Evolutionary conservation across 2,329 filamentous ascomycete species (phyloP).

Genomic region (Epichloe glyceriae): DNA sequence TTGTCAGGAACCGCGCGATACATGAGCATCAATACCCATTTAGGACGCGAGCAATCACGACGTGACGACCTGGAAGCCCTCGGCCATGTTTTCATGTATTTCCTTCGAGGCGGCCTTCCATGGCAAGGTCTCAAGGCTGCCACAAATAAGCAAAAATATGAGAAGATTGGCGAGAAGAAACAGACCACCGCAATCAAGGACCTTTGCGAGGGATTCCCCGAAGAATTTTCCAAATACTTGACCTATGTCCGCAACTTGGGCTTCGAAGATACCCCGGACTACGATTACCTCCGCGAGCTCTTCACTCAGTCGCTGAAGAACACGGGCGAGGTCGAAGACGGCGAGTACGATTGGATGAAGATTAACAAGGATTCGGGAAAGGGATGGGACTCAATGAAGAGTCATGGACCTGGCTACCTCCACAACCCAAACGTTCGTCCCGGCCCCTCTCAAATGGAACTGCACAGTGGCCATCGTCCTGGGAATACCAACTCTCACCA

Average conservation of each 20-base stretch:
- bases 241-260: slow-evolving; percentile 95
- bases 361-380: slow-evolving; percentile 72
- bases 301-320: slow-evolving; percentile 95
- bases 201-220: slow-evolving; percentile 87
- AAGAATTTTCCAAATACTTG: slow-evolving; percentile 96
- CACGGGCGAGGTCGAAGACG: slow-evolving; percentile 87
- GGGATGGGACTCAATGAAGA: slow-evolving; percentile 68
- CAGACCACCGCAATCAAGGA: slow-evolving; percentile 96
- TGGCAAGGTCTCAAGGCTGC: slow-evolving; percentile 65
- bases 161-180: slow-evolving; percentile 99
- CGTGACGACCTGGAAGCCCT: slow-evolving; percentile 89
- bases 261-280: slow-evolving; percentile 96
- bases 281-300: slow-evolving; percentile 91
- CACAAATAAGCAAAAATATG: slow-evolving; percentile 92
- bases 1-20: slow-evolving; percentile 93
- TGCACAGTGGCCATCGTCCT: slow-evolving; percentile 60
- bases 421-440: slow-evolving; percentile 68
- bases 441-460: slow-evolving; percentile 72
- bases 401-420: slow-evolving; percentile 46
- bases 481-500: slow-evolving; percentile 52
- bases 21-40: slow-evolving; percentile 99
- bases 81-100: slow-evolving; percentile 65
- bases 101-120: slow-evolving; percentile 55
- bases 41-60: slow-evolving; percentile 90
- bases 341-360: slow-evolving; percentile 99